Conservation (phyloP, 768 basidiomycete genomes). For the Phanerodontia chrysosporium region DNA sequence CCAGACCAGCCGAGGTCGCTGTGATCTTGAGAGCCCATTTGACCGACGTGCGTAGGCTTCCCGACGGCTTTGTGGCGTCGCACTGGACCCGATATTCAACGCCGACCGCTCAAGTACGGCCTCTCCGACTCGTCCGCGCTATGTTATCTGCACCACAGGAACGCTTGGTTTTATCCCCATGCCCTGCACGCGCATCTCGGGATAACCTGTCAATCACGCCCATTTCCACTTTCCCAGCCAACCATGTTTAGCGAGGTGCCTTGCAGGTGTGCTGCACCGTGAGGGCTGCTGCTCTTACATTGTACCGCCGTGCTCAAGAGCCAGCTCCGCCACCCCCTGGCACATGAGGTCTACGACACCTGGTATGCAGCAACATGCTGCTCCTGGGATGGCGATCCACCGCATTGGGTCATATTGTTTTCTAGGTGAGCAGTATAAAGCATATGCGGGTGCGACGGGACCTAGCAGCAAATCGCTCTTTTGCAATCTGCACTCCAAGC, state of each 20-base stretch:
- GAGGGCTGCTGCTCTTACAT: not conserved
- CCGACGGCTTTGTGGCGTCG: too few species aligned
- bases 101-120: too few species aligned
- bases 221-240: not conserved
- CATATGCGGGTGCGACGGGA: not conserved
- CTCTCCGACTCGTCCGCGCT: too few species aligned
- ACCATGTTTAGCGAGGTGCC: not conserved
- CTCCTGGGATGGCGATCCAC: not conserved
- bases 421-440: not conserved
- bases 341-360: not conserved
- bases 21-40: too few species aligned
- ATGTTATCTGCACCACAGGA: too few species aligned
- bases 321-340: not conserved
- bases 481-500: not conserved
- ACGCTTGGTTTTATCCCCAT: too few species aligned
- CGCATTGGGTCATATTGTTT: not conserved
- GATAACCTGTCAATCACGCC: too few species aligned
- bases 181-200: too few species aligned
- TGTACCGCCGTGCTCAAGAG: not conserved
- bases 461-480: not conserved
- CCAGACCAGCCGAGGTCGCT: too few species aligned
- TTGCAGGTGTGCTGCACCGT: not conserved
- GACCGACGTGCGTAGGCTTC: too few species aligned
- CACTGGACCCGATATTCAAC: too few species aligned
- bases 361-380: not conserved